Conservation (phyloP, 495 filamentous ascomycete species). For the Echria macrotheca region DNA sequence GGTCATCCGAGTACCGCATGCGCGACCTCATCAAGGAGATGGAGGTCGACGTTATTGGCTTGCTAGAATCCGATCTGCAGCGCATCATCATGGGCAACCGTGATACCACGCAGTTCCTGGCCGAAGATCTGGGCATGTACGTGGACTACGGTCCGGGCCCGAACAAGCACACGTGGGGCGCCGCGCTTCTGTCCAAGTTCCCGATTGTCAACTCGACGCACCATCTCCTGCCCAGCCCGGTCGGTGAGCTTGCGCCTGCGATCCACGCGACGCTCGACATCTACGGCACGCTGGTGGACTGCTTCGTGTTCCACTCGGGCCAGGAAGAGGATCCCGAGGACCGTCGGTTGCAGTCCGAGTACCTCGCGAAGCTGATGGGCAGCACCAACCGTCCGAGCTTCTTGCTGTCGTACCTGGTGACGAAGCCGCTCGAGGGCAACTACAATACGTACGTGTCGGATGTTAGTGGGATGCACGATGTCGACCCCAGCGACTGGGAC, state of each 20-base stretch:
- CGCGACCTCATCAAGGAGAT: constrained; percentile 86
- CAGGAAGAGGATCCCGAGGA: constrained; percentile 98
- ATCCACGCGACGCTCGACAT: constrained; percentile 93
- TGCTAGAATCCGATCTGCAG: constrained; percentile 90
- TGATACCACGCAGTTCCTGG: constrained; percentile 90
- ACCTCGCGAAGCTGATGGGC: constrained; percentile 85
- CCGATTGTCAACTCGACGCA: constrained; percentile 97
- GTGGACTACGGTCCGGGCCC: constrained; percentile 96
- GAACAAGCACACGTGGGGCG: constrained; percentile 98
- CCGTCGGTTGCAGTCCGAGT: constrained; percentile 79
- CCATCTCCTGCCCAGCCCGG: constrained; percentile 86
- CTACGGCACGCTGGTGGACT: constrained; percentile 85
- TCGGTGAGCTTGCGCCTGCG: constrained; percentile 91
- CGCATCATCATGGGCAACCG: constrained; percentile 99
- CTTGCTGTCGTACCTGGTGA: constrained; percentile 87
- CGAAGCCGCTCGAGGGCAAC: constrained; percentile 83
- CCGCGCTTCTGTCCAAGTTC: constrained; percentile 90
- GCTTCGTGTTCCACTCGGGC: constrained; percentile 97
- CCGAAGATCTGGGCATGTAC: constrained; percentile 97
- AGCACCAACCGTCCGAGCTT: constrained; percentile 74
- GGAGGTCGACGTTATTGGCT: constrained; percentile 89
- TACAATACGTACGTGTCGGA: constrained; percentile 96
- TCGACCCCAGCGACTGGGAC: constrained; percentile 91
- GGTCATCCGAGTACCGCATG: constrained; percentile 91
- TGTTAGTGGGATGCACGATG: constrained; percentile 85